Evolutionary conservation across 441 rosid species (phyloP).

Genomic region (Syzygium malaccense): DNA sequence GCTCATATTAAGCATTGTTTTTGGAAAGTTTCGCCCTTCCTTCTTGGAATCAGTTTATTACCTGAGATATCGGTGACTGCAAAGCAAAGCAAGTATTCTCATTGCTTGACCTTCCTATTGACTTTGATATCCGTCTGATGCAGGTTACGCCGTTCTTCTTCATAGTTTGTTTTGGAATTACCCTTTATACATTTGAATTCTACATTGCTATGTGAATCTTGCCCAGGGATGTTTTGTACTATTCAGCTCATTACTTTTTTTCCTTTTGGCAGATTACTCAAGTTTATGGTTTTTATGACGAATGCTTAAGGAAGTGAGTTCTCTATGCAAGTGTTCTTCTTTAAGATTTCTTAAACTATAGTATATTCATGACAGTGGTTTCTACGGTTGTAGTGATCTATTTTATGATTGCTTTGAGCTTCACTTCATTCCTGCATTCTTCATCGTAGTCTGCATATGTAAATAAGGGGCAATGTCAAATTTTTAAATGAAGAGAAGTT

Average conservation of each 20-base stretch:
- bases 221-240: background rate
- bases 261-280: slow-evolving; percentile 57
- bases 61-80: background rate
- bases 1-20: background rate
- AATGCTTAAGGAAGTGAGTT: slow-evolving; percentile 72
- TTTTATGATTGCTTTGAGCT: background rate
- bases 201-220: slow-evolving; percentile 3
- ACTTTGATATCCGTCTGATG: background rate
- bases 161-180: background rate
- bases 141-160: background rate
- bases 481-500: background rate
- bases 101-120: background rate
- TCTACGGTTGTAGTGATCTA: background rate
- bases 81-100: background rate
- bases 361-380: background rate
- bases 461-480: background rate
- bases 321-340: background rate
- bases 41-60: background rate
- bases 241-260: background rate
- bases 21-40: background rate
- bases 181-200: background rate
- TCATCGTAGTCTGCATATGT: background rate
- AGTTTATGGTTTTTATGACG: slow-evolving; percentile 78
- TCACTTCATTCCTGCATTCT: background rate
- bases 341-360: background rate